phyloP scores from a whole-genome alignment of 139 green algal genomes.

The Tetraselmis striata region DNA sequence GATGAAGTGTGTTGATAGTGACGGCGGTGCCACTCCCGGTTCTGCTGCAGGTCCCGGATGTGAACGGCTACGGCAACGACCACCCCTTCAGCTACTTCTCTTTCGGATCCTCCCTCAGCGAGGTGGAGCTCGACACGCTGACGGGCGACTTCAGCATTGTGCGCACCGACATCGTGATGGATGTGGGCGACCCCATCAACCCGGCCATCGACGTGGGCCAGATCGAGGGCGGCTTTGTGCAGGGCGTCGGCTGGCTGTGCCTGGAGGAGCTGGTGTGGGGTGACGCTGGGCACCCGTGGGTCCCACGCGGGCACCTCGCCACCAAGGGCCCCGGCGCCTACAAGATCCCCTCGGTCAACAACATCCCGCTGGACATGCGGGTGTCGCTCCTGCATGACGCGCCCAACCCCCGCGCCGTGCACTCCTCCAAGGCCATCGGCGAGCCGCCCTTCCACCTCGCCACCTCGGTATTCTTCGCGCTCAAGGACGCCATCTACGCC shows the following conservation, averaged over 20 bases:
- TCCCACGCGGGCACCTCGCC: constrained; percentile 70
- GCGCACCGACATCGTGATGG: constrained; percentile 85
- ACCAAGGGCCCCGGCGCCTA: constrained; percentile 80
- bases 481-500: constrained; percentile 82
- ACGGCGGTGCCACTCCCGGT: too few species aligned
- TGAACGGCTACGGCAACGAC: constrained; percentile 63
- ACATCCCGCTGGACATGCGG: constrained; percentile 90
- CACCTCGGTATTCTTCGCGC: constrained; percentile 78
- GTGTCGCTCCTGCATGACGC: constrained; percentile 76
- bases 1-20: too few species aligned
- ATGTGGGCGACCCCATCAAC: constrained; percentile 90
- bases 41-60: too few species aligned
- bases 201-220: constrained; percentile 94
- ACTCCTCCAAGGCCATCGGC: constrained; percentile 89
- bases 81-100: constrained; percentile 95
- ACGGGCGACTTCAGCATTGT: constrained; percentile 76
- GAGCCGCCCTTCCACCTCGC: constrained; percentile 92
- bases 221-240: constrained; percentile 32
- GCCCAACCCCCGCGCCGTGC: constrained; percentile 73
- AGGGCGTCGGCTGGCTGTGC: constrained; percentile 90
- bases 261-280: constrained; percentile 96
- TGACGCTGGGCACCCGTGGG: constrained; percentile 72
- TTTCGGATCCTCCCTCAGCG: too few species aligned
- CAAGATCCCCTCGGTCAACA: constrained; percentile 93
- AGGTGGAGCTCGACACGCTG: constrained; percentile 88